These are phyloP conservation scores for Cladophialophora psammophila DNA, from an alignment of 2,329 filamentous ascomycete genomes.

Conservation along the genomic window DNA sequence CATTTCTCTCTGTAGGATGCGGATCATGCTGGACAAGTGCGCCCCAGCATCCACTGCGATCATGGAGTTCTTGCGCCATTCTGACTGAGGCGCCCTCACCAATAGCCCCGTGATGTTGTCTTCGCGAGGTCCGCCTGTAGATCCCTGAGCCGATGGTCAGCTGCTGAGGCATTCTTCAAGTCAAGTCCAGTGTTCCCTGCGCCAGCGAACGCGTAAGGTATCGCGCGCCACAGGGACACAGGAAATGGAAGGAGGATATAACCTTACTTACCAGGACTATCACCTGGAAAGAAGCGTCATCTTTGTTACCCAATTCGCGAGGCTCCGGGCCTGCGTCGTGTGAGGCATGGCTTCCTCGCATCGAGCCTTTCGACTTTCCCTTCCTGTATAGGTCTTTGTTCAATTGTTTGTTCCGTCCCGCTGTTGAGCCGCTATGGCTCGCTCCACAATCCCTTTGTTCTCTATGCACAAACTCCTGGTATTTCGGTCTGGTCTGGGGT, in stretches of 20 bases:
- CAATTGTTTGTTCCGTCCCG: constrained; percentile 12
- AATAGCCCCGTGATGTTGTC: constrained; percentile 89
- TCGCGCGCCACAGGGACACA: neutral
- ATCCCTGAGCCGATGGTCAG: constrained; percentile 66
- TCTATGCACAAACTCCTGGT: neutral
- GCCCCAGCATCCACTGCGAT: constrained; percentile 94
- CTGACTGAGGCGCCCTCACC: constrained; percentile 78
- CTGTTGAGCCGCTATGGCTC: constrained; percentile 7
- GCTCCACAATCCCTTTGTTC: constrained; percentile 32
- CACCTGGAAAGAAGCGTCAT: constrained; percentile 68
- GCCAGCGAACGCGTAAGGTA: neutral
- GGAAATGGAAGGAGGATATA: neutral
- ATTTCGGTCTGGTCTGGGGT: constrained; percentile 3
- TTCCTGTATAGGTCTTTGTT: constrained; percentile 7
- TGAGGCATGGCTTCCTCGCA: constrained; percentile 33
- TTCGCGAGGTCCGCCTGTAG: constrained; percentile 88
- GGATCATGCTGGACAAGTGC: constrained; percentile 83
- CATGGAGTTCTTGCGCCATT: constrained; percentile 82
- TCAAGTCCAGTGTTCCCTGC: neutral
- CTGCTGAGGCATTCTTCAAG: neutral
- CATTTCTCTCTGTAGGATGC: constrained; percentile 71
- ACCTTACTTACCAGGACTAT: constrained; percentile 69
- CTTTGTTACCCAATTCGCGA: constrained; percentile 40
- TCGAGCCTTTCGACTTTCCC: constrained; percentile 17
- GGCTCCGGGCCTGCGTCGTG: constrained; percentile 29